A percentile compares a stretch with the other conserved stretches of the same genome.
These are phyloP conservation scores for Aspergillus uvarum DNA, from an alignment of 2,329 filamentous ascomycete genomes.

Conservation along the genomic window DNA sequence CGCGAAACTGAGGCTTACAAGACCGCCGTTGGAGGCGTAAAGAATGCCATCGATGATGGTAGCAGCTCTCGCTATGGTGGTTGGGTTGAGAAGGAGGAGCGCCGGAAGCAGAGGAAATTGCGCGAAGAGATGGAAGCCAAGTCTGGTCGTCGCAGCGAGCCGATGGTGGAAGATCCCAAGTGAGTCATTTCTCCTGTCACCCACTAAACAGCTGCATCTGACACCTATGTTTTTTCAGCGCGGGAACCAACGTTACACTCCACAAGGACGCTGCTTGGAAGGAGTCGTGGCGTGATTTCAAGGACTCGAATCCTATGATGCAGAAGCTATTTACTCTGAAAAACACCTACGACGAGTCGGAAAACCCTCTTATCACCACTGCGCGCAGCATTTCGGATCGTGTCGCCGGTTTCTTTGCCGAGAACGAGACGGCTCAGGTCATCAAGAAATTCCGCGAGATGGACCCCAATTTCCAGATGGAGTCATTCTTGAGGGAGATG, in stretches of 20 bases:
- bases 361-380: slow-evolving; percentile 91
- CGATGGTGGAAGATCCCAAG: slow-evolving; percentile 81
- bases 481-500: slow-evolving; percentile 91
- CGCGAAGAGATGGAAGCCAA: slow-evolving; percentile 64
- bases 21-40: slow-evolving; percentile 59
- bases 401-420: slow-evolving; percentile 92
- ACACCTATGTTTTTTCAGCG: slow-evolving; percentile 54
- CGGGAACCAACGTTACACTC: slow-evolving; percentile 88
- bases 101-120: slow-evolving; percentile 72
- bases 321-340: slow-evolving; percentile 86
- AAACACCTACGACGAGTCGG: slow-evolving; percentile 88
- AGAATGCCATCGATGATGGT: slow-evolving; percentile 94
- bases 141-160: slow-evolving; percentile 55
- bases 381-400: slow-evolving; percentile 91
- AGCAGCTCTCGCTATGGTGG: slow-evolving; percentile 94
- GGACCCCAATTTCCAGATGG: slow-evolving; percentile 91
- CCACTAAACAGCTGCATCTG: neutral
- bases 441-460: slow-evolving; percentile 98
- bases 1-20: slow-evolving; percentile 94
- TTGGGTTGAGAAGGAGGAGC: slow-evolving; percentile 95
- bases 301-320: slow-evolving; percentile 82
- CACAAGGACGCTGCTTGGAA: slow-evolving; percentile 98
- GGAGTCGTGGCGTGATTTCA: slow-evolving; percentile 96
- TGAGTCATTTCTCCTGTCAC: slow-evolving; percentile 51
- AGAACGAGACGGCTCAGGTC: slow-evolving; percentile 96